Conservation (phyloP, 345 rosid genomes). For the Hibiscus syriacus region DNA sequence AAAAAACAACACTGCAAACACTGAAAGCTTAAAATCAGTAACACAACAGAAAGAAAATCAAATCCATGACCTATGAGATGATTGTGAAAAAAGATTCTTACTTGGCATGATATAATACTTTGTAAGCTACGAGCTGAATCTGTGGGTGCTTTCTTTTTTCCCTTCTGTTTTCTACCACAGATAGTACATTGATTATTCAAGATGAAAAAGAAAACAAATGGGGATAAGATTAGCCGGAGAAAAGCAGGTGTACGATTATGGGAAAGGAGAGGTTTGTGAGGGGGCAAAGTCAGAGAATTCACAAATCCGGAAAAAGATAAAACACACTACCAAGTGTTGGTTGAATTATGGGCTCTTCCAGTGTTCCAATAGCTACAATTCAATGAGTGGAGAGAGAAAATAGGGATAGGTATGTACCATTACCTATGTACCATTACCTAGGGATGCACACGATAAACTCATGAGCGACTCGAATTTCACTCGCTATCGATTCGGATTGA, state of each 20-base stretch:
- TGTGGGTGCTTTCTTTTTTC: background rate
- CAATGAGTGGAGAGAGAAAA: constrained; percentile 9
- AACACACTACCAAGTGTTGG: background rate
- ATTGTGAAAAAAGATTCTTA: background rate
- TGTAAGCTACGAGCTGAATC: background rate
- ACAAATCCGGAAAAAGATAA: background rate
- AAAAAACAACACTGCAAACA: background rate
- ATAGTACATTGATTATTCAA: background rate
- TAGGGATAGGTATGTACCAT: background rate
- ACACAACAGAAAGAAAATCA: background rate
- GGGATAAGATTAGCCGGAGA: background rate
- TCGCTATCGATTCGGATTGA: too few species aligned
- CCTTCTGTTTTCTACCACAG: background rate
- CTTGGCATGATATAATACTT: background rate
- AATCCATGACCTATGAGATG: background rate
- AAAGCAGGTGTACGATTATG: background rate
- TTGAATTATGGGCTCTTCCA: constrained; percentile 9
- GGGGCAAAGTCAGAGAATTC: background rate
- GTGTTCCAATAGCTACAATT: constrained; percentile 8
- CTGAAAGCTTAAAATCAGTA: background rate
- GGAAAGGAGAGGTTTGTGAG: constrained; percentile 3
- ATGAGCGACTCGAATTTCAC: too few species aligned
- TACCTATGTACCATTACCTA: too few species aligned
- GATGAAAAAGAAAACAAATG: background rate
- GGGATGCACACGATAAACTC: too few species aligned